Evolutionary conservation across 257 asterid genomes (phyloP), one percentile per base, ranked within the genome.

Genomic region (Coffea canephora): DNA sequence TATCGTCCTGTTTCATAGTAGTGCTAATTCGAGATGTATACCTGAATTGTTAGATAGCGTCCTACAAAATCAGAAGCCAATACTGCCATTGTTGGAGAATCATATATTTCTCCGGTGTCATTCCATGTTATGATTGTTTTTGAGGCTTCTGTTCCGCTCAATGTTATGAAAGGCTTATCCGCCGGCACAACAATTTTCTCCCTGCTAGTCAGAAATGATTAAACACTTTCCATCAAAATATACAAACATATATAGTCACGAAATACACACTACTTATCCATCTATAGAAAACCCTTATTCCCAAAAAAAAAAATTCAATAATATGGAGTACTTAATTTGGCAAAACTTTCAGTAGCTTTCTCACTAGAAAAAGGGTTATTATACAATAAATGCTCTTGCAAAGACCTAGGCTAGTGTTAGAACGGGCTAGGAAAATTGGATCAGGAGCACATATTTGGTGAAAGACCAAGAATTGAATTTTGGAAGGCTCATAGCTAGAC

Each of bases 61-160:
- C 79, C 91, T 16, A 89, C 89, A 84, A 86, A 89, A 73, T 86
- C 86, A 45, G 92, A 82, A 31, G 91, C 91, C 31, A 85, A 69
- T 31, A 89, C 76, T 10, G 88, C 77, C 59, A 89, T 12, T 0
- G 92, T 86, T 48, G 92, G 91, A 68, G 89, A 87, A 27, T 77
- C 54, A 46, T 74, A 74, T 14, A 78, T 81, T 23, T 83, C 88
- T 68, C 91, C 91, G 8, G 88, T 82, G 6, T 84, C 91, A 57
- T 78, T 84, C 77, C 89, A 85, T 48, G 88, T 87, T 82, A 87
- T 87, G 59, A 87, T 69, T 1, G 87, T 82, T 62, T 73, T 82
- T 16, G 78, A 67, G 10, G 82, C 85, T 9, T 75, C 74, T 1
- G 82, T 81, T 45, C 92, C 92, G 77, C 89, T 86, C 75, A 87